These are phyloP conservation scores for Candida wancherniae DNA, from an alignment of 805 yeast genomes.

Conservation along the genomic window DNA sequence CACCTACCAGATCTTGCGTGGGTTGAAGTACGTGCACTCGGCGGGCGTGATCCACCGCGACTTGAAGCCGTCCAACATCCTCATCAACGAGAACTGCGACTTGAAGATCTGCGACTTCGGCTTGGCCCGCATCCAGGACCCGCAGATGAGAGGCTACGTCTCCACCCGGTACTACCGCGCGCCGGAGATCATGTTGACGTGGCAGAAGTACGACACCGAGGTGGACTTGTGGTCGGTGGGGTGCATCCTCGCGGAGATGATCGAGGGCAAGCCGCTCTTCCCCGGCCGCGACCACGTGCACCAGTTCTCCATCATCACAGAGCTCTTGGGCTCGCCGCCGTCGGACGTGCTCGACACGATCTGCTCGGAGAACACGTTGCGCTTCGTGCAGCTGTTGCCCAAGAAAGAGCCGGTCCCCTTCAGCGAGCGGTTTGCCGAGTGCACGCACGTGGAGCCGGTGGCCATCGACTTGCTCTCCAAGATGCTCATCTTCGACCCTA, in stretches of 20 bases:
- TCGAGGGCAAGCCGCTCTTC: conserved; percentile 92
- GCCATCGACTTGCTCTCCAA: conserved; percentile 84
- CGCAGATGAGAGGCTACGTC: conserved; percentile 98
- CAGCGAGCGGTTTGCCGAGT: conserved; percentile 67
- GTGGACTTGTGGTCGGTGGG: conserved; percentile 99
- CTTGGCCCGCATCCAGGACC: conserved; percentile 93
- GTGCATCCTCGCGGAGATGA: conserved; percentile 95
- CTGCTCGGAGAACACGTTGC: conserved; percentile 89
- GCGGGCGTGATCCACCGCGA: conserved; percentile 92
- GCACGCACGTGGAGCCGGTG: conserved; percentile 36
- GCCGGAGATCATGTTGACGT: conserved; percentile 96
- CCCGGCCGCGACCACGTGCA: conserved; percentile 99
- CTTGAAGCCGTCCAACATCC: conserved; percentile 77
- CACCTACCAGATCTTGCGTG: conserved; percentile 87
- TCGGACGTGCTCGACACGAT: conserved; percentile 93
- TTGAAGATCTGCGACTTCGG: conserved; percentile 92
- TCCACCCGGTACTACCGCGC: conserved; percentile 95
- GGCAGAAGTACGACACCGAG: conserved; percentile 96
- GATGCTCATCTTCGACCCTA: conserved; percentile 94
- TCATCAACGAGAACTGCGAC: conserved; percentile 87
- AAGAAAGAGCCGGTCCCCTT: conserved; percentile 89
- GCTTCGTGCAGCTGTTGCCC: conserved; percentile 92
- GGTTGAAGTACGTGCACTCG: conserved; percentile 83
- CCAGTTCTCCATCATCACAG: conserved; percentile 95
- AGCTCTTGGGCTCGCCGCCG: conserved; percentile 93